These are phyloP conservation scores for Penicillium sp. DNA, from an alignment of 2,329 filamentous ascomycete genomes.

Conservation along the genomic window DNA sequence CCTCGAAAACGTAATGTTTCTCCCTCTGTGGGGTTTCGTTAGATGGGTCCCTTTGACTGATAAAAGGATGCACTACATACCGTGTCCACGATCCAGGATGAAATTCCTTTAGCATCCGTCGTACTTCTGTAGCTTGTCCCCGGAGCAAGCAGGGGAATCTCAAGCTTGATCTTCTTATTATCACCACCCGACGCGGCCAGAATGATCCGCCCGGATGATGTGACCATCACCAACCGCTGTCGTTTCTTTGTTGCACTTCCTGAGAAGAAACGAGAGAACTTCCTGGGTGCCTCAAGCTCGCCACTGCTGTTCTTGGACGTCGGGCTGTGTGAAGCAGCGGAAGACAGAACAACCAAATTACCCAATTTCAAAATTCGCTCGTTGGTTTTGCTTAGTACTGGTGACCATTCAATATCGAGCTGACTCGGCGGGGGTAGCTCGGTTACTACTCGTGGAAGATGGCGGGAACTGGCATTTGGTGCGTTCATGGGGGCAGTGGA, in stretches of 20 bases:
- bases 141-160: conserved; percentile 75
- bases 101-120: conserved; percentile 81
- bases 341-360: conserved; percentile 79
- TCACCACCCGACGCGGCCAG: conserved; percentile 88
- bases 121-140: conserved; percentile 78
- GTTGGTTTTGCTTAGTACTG: conserved; percentile 83
- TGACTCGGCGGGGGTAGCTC: conserved; percentile 96
- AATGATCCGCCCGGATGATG: conserved; percentile 83
- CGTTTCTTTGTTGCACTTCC: conserved; percentile 88
- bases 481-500: conserved; percentile 40
- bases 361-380: conserved; percentile 93
- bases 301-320: conserved; percentile 63
- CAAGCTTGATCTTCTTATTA: conserved; percentile 91
- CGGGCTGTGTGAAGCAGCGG: conserved; percentile 72
- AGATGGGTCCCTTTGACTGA: conserved; percentile 25
- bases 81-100: conserved; percentile 86
- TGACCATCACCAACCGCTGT: conserved; percentile 91
- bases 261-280: conserved; percentile 90
- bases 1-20: conserved; percentile 90
- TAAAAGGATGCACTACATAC: conserved; percentile 57
- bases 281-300: conserved; percentile 71
- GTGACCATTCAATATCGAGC: conserved; percentile 97
- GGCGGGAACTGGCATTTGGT: conserved; percentile 50
- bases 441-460: conserved; percentile 80
- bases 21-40: conserved; percentile 61